phyloP scores from a whole-genome alignment of 2,329 filamentous ascomycete genomes.

The Ilyonectria destructans region DNA sequence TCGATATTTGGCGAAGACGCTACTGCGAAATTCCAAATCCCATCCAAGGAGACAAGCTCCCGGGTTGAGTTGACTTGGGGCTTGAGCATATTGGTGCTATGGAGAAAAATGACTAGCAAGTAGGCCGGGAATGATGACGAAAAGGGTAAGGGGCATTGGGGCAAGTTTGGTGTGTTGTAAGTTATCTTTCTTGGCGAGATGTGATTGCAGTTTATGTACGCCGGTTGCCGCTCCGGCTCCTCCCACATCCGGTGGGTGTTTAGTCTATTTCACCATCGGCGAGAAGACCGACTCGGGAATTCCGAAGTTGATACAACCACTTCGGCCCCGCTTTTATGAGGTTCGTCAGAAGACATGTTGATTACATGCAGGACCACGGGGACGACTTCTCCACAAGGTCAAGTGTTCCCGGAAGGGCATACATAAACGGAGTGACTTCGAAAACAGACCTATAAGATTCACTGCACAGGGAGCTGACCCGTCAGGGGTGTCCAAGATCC shows the following conservation, averaged over 20 bases:
- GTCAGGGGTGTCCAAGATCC: too few species aligned
- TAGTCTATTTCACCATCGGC: background rate
- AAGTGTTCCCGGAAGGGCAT: too few species aligned
- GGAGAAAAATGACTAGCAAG: background rate
- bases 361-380: background rate
- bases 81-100: conserved; percentile 29
- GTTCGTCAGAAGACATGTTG: background rate
- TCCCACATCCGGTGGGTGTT: too few species aligned
- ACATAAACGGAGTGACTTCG: too few species aligned
- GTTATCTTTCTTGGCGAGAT: background rate
- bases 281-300: background rate
- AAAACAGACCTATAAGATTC: too few species aligned
- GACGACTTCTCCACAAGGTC: background rate
- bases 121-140: background rate
- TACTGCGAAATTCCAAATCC: conserved; percentile 36
- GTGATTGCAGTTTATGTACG: too few species aligned
- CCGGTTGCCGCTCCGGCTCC: too few species aligned
- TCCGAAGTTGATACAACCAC: background rate
- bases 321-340: background rate
- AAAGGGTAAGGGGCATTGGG: background rate
- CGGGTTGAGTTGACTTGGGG: conserved; percentile 27
- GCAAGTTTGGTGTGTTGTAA: background rate
- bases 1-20: conserved; percentile 23
- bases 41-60: conserved; percentile 34
- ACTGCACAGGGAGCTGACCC: too few species aligned